Base-by-base conservation (phyloP, 1,284 basidiomycete species). In the Apiotrichum porosum region DNA sequence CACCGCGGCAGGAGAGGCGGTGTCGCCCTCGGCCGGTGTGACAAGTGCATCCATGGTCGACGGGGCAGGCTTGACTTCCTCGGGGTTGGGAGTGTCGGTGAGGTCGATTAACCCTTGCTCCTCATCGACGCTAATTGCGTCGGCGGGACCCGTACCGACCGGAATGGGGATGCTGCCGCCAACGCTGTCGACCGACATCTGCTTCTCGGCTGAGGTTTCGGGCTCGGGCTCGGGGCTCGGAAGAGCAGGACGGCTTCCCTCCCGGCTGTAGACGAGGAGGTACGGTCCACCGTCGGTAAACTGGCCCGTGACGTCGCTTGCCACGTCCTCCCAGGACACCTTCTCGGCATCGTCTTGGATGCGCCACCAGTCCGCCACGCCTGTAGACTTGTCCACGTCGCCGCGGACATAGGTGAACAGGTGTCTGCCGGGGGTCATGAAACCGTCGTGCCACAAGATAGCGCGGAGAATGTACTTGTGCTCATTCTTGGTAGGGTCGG, bases 271-370 rank as follows among this genome's bases (percentile, higher is more conserved):
- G 15, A 66, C 30, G 9, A 66, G 49, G n/a, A 61, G 37, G 43
- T 68, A 69, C 5, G 68, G 62, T 4, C 69, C 69, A 9, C 67
- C 69, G 30, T 69, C 68, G 52, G 69, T 68, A 44, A 57, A 69
- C 42, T 65, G 47, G 3, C 69, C 69, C 0, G 64, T 68, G 37
- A 48, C 54, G 52, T 71, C 69, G 4, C 15, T 42, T 15, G 42
- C 44, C 12, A 71, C 61, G 1, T 40, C 42, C 31, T 58, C 54
- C 54, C 57, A 71, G 9, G 60, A 51, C 12, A 63, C 54, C 63
- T 65, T 0, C 45, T 54, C 54, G 36, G 62, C 57, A 14, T 65
- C 54, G 14, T 66, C 69, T 41, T 61, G 57, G 6, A 70, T 51
- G 45, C 60, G 64, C 63, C 62, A 71, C 69, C 69, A 71, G 14